Evolutionary conservation across 1,139 yeast species (phyloP), one percentile per base, ranked within the genome.

Genomic region (Torulaspora globosa): DNA sequence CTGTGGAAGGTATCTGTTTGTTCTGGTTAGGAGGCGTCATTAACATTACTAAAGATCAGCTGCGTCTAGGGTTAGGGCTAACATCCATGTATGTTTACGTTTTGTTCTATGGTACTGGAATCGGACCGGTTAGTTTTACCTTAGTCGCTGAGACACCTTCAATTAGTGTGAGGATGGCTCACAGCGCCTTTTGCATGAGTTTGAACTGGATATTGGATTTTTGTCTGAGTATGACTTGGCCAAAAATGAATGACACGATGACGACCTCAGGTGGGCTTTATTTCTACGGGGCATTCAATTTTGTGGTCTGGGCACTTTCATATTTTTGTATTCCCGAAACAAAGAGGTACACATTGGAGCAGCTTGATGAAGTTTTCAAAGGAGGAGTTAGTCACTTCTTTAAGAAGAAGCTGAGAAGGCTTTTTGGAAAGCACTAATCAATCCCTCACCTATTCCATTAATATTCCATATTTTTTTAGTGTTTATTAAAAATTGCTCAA

Each of bases 281-380:
- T 21, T 77, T 70, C 63, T 77, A 77, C 51, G 81, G 80, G 6
- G 80, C 76, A 7, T 77, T 80, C 78, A 76, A 77, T 55, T 53
- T 74, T 30, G 66, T 74, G 34, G 77, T 79, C 0, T 75, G 74
- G 67, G 70, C 76, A 33, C 46, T 70, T 21, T 70, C 78, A 16
- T 79, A 73, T 61, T 69, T 76, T 51, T 72, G 78, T 50, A 74
- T 78, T 42, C 85, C 85, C 2, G 85, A 80, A 60, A 80, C 85
- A 2, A 76, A 78, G 57, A 79, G 76, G 21, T 69, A 76, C 45
- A 73, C 81, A 2, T 70, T 80, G 56, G 84, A 80, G 60, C 83
- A 80, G 59, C 68, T 80, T 64, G 84, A 80, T 56, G 62, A 65
- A 38, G 72, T 73, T 19, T 73, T 73, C 58, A 63, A 63, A 39